Evolutionary conservation across 1,284 basidiomycete genomes (phyloP).

Genomic region (Xerocomus nothofagi): DNA sequence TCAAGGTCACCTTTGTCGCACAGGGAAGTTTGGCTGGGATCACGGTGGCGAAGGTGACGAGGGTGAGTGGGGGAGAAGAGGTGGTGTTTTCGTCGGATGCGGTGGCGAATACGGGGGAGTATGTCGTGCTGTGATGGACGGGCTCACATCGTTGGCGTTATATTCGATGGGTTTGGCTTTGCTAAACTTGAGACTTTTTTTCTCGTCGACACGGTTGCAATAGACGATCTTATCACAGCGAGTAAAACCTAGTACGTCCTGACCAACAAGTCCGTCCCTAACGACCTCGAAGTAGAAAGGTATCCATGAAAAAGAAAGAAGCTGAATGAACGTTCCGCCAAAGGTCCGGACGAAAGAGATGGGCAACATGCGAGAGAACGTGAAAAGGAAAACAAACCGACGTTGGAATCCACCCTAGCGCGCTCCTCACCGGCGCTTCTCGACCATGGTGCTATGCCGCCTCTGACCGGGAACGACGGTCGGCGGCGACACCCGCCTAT

Average conservation of each 20-base stretch:
- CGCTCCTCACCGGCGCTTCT: slow-evolving; percentile 1
- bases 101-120: slow-evolving; percentile 71
- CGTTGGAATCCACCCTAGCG: too few relatives aligned
- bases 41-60: slow-evolving; percentile 56
- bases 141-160: too few relatives aligned
- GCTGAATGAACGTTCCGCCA: background rate
- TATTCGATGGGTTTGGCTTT: too few relatives aligned
- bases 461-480: slow-evolving; percentile 3
- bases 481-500: slow-evolving; percentile 1
- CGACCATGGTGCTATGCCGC: slow-evolving; percentile 7
- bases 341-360: background rate
- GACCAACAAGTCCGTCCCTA: background rate
- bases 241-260: background rate
- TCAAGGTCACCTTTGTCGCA: slow-evolving; percentile 80
- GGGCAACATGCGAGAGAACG: background rate
- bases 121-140: slow-evolving; percentile 48
- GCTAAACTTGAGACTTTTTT: too few relatives aligned
- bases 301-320: background rate
- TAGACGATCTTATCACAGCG: background rate
- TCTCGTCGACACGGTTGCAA: background rate
- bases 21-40: slow-evolving; percentile 78
- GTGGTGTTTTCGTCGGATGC: slow-evolving; percentile 79
- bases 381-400: background rate
- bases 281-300: background rate
- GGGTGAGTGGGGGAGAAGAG: slow-evolving; percentile 59